Evolutionary conservation across 495 filamentous ascomycete species (phyloP), one percentile per base, ranked within the genome.

Genomic region (Ramalina intermedia): DNA sequence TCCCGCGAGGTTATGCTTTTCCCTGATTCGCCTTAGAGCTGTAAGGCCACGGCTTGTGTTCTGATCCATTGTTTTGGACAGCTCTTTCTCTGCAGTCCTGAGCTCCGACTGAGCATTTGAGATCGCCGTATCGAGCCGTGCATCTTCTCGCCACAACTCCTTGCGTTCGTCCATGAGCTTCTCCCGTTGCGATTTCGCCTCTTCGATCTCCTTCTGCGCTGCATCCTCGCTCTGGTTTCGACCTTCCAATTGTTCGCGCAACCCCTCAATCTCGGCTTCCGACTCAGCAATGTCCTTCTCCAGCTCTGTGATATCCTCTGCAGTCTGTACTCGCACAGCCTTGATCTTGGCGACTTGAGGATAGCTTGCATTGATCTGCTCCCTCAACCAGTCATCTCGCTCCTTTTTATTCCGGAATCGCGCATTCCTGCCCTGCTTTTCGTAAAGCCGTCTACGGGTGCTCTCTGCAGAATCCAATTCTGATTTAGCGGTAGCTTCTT

Each of bases 391-490:
- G 37, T 76, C 76, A 59, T 99, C 93, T 2, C 91, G 80, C 57
- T 96, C 87, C 3, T 74, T 76, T 64, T 94, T 94, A 58, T 75
- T 90, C 58, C 76, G 83, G 66, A 94, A 96, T 48, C 85, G 82
- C 27, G 81, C 79, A 59, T 83, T 87, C n/a, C 89, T 80, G 37
- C 86, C 85, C 64, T 96, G 93, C 63, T 99, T 99, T 43, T 84
- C 86, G 56, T 95, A 88, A 14, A 99, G 71, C 23, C 89, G 80
- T 55, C 84, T 82, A 37, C 87, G 71, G 1, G 72, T 75, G 7
- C 79, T 80, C 60, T 91, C 84, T 5, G 85, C 85, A 36, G 82
- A 72, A 17, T 82, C 80, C 4, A 96, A 72, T 41, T 84, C 74
- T 27, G 79, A 62, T 55, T 78, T 82, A 27, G 87, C 68, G 5